phyloP scores from a whole-genome alignment of 1,139 yeast genomes.

The Petasospora rhodanensis region DNA sequence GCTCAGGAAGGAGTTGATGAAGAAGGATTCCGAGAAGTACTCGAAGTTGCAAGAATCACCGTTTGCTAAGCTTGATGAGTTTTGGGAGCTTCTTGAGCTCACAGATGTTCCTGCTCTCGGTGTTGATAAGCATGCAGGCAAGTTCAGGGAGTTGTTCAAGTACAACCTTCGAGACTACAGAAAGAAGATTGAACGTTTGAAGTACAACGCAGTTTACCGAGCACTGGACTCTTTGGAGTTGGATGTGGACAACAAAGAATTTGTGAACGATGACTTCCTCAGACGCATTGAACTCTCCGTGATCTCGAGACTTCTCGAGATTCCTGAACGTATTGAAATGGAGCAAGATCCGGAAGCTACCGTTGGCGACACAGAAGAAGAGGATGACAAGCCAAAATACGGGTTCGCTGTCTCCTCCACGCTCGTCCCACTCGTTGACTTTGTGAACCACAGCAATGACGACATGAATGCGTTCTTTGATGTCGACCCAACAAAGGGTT shows the following conservation, averaged over 20 bases:
- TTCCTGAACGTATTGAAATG: constrained; percentile 39
- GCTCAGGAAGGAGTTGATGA: constrained; percentile 19
- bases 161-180: constrained; percentile 22
- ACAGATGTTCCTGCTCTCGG: constrained; percentile 25
- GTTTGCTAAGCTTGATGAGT: constrained; percentile 22
- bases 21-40: constrained; percentile 1
- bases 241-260: constrained; percentile 24
- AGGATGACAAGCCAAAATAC: constrained; percentile 11
- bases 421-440: constrained; percentile 63
- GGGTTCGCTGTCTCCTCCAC: constrained; percentile 50
- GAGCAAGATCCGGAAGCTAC: constrained; percentile 13
- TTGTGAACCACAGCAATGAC: constrained; percentile 52
- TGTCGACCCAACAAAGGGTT: constrained; percentile 45
- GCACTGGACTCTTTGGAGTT: constrained; percentile 18
- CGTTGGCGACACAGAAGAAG: constrained; percentile 4
- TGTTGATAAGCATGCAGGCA: constrained; percentile 23
- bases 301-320: constrained; percentile 56
- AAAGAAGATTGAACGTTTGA: constrained; percentile 16
- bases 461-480: constrained; percentile 55
- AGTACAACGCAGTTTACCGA: constrained; percentile 18
- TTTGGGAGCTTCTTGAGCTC: constrained; percentile 24
- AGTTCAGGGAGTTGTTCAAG: constrained; percentile 16
- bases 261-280: constrained; percentile 13
- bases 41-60: constrained; percentile 18
- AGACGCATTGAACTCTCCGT: constrained; percentile 44